Conservation (phyloP, 108 stramenopile genomes). For the Nitzschia sp. region DNA sequence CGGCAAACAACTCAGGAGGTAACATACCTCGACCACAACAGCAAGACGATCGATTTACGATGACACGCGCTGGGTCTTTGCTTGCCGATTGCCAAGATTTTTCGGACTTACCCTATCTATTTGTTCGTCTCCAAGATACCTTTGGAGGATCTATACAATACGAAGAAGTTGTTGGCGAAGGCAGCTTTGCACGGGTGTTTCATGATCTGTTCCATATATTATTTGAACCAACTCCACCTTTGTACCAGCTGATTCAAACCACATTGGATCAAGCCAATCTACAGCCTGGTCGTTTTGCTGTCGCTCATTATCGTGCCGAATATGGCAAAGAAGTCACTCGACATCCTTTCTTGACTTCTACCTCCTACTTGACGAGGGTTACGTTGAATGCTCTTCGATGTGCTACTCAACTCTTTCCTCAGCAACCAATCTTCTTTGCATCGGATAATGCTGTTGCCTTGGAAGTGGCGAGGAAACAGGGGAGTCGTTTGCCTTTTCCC, state of each 20-base stretch:
- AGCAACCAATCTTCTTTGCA: conserved; percentile 34
- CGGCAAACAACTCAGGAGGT: not conserved
- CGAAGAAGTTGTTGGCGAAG: conserved; percentile 11
- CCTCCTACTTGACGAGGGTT: not conserved
- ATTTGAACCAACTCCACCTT: conserved; percentile 25
- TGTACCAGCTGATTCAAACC: not conserved
- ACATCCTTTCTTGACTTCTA: conserved; percentile 5
- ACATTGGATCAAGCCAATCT: conserved; percentile 10
- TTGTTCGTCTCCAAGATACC: conserved; percentile 17
- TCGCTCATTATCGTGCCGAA: conserved; percentile 32
- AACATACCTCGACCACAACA: not conserved
- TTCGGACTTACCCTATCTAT: not conserved
- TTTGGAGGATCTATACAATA: conserved; percentile 18
- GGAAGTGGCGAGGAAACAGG: conserved; percentile 6
- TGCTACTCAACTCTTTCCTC: conserved; percentile 24
- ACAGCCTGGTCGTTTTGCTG: conserved; percentile 30
- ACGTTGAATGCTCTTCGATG: conserved; percentile 35
- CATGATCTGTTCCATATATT: conserved; percentile 28
- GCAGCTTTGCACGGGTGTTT: conserved; percentile 16
- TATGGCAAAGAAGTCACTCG: conserved; percentile 26
- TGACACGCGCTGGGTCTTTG: not conserved
- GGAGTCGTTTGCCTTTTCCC: not conserved
- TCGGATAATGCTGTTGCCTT: conserved; percentile 27
- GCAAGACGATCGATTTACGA: not conserved
- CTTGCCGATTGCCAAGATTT: not conserved